Base-by-base conservation (phyloP, 163 green algal genomes). In the Trebouxia gelatinosa region DNA sequence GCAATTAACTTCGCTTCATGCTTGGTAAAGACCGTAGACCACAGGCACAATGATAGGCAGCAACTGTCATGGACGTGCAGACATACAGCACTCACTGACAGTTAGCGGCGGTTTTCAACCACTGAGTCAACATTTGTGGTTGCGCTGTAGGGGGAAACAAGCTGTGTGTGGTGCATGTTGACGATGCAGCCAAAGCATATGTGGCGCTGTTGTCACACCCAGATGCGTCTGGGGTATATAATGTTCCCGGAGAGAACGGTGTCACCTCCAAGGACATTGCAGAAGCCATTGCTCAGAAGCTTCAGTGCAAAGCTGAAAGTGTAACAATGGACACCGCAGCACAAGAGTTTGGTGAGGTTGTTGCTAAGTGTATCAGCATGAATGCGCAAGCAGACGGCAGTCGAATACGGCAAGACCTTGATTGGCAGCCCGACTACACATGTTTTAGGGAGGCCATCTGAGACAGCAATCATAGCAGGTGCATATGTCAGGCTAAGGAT, bases 211-310 rank as follows among this genome's bases (percentile, higher is more conserved):
- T 68, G 28, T 40, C 59, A 23, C 59, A 68, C 29, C 26, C 9
- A 23, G 0, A 39, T 28, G 59, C 59, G 26, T 23, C 0, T 3
- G 59, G 59, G 7, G 29, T 68, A 7, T 68, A 68, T 31, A 68
- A 68, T 68, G 59, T 68, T 39, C 31, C 23, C 39, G 29, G 29
- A 29, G 29, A 68, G 1, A 43, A 68, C n/a, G 31, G 31, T 23
- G 31, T 68, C 28, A 68, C 59, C 19, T 40, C 31, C 59, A 68
- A 68, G 31, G 59, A 68, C 59, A 40, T 68, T 21, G 59, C 59
- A 29, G 59, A 68, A 2, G 39, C n/a, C 29, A 68, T 68, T 39
- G 59, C 59, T 13, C 23, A 29, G 2, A 68, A 23, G 31, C 59
- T 68, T 4, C 29, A 26, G 26, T 68, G 59, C 29, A 39, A 43